phyloP scores from a whole-genome alignment of 768 basidiomycete species.

The Lentinula sp. region DNA sequence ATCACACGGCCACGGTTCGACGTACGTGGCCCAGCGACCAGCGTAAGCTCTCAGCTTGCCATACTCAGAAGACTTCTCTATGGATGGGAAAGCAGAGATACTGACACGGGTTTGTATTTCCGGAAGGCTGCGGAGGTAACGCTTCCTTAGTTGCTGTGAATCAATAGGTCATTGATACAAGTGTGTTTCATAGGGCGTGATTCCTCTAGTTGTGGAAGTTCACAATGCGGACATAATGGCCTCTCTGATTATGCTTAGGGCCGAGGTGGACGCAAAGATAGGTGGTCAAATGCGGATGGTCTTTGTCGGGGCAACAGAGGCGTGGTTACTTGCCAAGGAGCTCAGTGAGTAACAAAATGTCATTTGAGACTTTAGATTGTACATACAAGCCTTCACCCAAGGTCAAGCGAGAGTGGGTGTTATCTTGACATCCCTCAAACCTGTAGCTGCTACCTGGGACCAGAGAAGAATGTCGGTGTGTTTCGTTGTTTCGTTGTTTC shows the following conservation, averaged over 20 bases:
- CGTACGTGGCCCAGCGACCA: slow-evolving; percentile 24
- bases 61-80: slow-evolving; percentile 55
- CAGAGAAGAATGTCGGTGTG: slow-evolving; percentile 50
- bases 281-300: slow-evolving; percentile 57
- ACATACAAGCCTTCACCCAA: slow-evolving; percentile 12
- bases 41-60: slow-evolving; percentile 65
- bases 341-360: slow-evolving; percentile 33
- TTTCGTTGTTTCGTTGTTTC: not conserved
- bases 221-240: slow-evolving; percentile 72
- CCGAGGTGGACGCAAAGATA: slow-evolving; percentile 53
- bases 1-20: slow-evolving; percentile 37
- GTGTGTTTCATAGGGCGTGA: slow-evolving; percentile 35
- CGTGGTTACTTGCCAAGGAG: slow-evolving; percentile 61
- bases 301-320: slow-evolving; percentile 57
- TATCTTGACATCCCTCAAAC: slow-evolving; percentile 48
- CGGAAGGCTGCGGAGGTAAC: slow-evolving; percentile 48
- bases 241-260: slow-evolving; percentile 59
- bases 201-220: slow-evolving; percentile 64
- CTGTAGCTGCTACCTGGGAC: slow-evolving; percentile 75
- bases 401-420: slow-evolving; percentile 45
- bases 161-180: not conserved
- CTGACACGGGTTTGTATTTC: slow-evolving; percentile 50
- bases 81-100: slow-evolving; percentile 41
- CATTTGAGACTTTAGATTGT: not conserved
- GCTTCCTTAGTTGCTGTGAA: not conserved